A percentile compares a stretch with the other conserved stretches of the same genome.
Evolutionary conservation across 805 yeast genomes (phyloP).

Genomic region (Sugiyamaella smithiae): DNA sequence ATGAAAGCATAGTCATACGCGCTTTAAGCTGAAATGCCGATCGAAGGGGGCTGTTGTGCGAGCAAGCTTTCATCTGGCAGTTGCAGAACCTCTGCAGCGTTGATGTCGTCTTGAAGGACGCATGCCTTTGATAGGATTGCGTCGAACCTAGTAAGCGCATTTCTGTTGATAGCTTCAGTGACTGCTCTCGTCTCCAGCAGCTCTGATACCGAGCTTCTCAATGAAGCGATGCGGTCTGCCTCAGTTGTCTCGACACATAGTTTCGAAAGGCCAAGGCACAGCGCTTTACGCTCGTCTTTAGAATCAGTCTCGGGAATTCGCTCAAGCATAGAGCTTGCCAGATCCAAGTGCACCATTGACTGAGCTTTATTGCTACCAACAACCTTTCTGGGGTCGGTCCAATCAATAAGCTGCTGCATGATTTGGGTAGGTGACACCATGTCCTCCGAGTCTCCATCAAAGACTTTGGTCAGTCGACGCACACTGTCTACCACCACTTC

Average conservation of each 20-base stretch:
- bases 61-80: no score
- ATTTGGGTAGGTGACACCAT: constrained; percentile 47
- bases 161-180: constrained; percentile 36
- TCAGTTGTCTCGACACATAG: constrained; percentile 41
- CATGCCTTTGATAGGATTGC: constrained; percentile 22
- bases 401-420: constrained; percentile 68
- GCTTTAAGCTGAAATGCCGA: no score
- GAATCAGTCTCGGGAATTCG: constrained; percentile 47
- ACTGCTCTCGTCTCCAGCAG: constrained; percentile 32
- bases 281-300: constrained; percentile 52
- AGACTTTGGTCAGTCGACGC: constrained; percentile 48
- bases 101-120: no score
- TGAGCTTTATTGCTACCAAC: constrained; percentile 47
- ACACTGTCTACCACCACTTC: constrained; percentile 34
- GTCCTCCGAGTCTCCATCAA: constrained; percentile 37
- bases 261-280: constrained; percentile 50
- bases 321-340: constrained; percentile 53
- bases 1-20: no score
- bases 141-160: constrained; percentile 36
- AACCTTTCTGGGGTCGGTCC: constrained; percentile 69
- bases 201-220: constrained; percentile 32
- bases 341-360: constrained; percentile 55
- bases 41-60: no score
- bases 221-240: constrained; percentile 28
- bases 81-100: no score